Evolutionary conservation across 2,329 filamentous ascomycete genomes (phyloP).

Genomic region (Sporothrix variecibatus): DNA sequence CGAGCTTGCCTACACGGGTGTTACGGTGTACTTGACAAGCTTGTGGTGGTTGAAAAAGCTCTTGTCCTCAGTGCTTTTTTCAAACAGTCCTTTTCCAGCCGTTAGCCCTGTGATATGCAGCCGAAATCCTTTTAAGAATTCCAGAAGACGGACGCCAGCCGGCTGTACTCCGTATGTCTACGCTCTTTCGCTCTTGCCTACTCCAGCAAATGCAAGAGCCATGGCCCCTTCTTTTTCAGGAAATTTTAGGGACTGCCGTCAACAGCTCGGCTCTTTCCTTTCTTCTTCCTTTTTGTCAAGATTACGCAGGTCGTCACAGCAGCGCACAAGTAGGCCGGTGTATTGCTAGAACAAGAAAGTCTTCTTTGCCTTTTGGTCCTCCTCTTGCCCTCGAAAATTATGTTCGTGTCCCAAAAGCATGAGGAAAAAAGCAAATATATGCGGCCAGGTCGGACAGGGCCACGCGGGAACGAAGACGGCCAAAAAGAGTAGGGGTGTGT

Average conservation of each 20-base stretch:
- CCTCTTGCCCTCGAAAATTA: background rate
- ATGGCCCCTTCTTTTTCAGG: background rate
- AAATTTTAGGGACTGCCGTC: background rate
- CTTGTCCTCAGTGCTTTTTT: background rate
- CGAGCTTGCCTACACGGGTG: background rate
- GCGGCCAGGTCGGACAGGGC: background rate
- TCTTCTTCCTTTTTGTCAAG: background rate
- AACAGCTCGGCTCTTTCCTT: background rate
- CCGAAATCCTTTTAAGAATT: background rate
- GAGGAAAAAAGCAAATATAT: conserved; percentile 10
- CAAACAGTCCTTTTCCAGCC: background rate
- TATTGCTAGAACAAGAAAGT: background rate
- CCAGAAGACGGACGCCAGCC: background rate
- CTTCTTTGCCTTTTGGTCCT: background rate
- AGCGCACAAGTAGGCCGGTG: background rate
- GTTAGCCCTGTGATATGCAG: conserved; percentile 1
- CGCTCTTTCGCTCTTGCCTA: background rate
- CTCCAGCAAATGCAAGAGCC: background rate
- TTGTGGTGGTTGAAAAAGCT: background rate
- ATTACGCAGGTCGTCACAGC: background rate
- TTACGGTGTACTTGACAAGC: background rate
- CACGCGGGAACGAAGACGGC: background rate
- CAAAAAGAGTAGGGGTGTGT: background rate
- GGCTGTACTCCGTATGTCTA: background rate
- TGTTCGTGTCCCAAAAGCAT: background rate